Evolutionary conservation across 805 yeast species (phyloP).

Genomic region (Starmerella bombicola): DNA sequence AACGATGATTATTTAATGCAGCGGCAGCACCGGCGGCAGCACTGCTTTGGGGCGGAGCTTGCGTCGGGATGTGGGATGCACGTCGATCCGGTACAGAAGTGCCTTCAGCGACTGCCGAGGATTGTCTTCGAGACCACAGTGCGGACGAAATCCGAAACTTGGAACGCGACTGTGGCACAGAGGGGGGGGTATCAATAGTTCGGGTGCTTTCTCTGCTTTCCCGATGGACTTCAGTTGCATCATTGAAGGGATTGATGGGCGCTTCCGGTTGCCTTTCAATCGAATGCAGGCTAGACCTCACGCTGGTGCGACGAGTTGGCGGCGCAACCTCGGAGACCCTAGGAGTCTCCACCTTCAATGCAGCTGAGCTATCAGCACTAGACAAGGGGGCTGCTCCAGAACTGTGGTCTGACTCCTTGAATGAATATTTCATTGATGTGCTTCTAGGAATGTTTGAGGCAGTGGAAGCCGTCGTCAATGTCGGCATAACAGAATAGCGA

Average conservation of each 20-base stretch:
- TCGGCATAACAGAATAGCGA: background rate
- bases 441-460: background rate
- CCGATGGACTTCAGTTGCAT: no score
- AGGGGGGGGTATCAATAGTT: no score
- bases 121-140: conserved; percentile 2
- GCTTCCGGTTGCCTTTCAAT: no score
- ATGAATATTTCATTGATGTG: conserved; percentile 2
- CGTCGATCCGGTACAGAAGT: background rate
- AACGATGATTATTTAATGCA: conserved; percentile 6
- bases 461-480: background rate
- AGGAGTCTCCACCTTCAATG: conserved; percentile 6
- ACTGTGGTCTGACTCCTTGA: no score
- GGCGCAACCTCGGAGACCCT: conserved; percentile 8
- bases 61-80: background rate
- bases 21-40: conserved; percentile 2
- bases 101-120: background rate
- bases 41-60: background rate
- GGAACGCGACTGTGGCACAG: background rate
- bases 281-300: conserved; percentile 1
- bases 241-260: no score
- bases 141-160: conserved; percentile 9
- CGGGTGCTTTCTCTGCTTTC: no score
- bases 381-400: background rate
- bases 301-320: conserved; percentile 8
- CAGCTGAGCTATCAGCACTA: background rate